Conservation (phyloP, 257 asterid genomes). For the Agastache rugosa region DNA sequence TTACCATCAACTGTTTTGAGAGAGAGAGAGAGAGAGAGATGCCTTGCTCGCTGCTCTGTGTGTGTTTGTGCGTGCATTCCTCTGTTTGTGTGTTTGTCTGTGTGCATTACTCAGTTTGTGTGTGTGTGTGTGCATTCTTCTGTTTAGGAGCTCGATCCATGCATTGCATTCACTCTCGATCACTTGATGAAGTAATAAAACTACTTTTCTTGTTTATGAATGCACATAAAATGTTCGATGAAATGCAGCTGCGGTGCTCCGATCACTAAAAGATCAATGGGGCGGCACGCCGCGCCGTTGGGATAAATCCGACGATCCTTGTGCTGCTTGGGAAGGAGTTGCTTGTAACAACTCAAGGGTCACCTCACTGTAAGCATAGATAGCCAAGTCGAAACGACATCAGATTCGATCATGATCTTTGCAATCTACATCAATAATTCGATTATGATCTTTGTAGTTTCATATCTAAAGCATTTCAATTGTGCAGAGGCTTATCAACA, state of each 20-base stretch:
- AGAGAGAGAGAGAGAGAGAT: too few species aligned
- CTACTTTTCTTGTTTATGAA: not conserved
- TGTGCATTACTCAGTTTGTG: too few species aligned
- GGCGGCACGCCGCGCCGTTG: slow-evolving; percentile 75
- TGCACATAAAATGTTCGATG: not conserved
- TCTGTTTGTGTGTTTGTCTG: too few species aligned
- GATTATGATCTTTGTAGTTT: not conserved
- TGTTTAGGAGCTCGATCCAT: too few species aligned
- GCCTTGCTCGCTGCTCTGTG: not conserved
- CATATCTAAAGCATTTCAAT: not conserved
- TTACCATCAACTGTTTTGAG: not conserved
- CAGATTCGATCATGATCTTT: not conserved
- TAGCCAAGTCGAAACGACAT: not conserved
- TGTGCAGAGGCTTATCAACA: slow-evolving; percentile 79
- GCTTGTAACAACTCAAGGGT: slow-evolving; percentile 78
- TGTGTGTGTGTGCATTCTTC: too few species aligned
- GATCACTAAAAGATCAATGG: slow-evolving; percentile 84
- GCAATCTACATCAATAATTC: too few species aligned
- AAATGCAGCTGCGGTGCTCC: slow-evolving; percentile 78
- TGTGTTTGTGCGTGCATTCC: not conserved
- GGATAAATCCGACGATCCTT: slow-evolving; percentile 80
- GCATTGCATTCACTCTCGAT: too few species aligned
- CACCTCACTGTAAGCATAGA: slow-evolving; percentile 62
- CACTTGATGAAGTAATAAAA: too few species aligned
- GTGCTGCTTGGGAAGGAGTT: slow-evolving; percentile 84